These are phyloP conservation scores for Bruguiera gymnorhiza DNA, from an alignment of 345 rosid species.

Conservation along the genomic window DNA sequence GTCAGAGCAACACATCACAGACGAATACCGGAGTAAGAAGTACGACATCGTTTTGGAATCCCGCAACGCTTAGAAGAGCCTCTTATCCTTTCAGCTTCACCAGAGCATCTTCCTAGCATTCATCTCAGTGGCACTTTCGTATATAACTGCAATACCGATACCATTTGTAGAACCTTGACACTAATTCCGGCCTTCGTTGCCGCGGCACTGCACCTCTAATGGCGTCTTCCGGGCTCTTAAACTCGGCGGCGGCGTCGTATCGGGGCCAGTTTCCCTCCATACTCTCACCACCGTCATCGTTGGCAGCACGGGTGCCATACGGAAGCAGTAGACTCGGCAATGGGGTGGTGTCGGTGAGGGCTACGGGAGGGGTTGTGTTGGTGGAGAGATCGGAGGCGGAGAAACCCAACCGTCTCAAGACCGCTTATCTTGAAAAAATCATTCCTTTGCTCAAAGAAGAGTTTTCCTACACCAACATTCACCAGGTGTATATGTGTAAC, in stretches of 20 bases:
- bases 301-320: slow-evolving; percentile 29
- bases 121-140: neutral
- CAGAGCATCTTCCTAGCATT: too few relatives aligned
- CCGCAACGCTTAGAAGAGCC: too few relatives aligned
- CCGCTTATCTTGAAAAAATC: slow-evolving; percentile 71
- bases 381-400: slow-evolving; percentile 83
- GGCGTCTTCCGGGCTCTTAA: slow-evolving; percentile 53
- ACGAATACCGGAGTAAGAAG: too few relatives aligned
- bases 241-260: slow-evolving; percentile 56
- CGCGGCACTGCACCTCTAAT: slow-evolving; percentile 12
- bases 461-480: slow-evolving; percentile 74
- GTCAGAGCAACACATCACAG: too few relatives aligned
- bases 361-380: slow-evolving; percentile 51
- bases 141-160: neutral
- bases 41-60: too few relatives aligned
- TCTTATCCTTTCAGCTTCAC: too few relatives aligned
- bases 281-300: slow-evolving; percentile 33
- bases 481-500: slow-evolving; percentile 53
- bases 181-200: neutral
- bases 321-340: slow-evolving; percentile 27
- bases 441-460: slow-evolving; percentile 79
- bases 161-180: neutral
- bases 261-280: slow-evolving; percentile 41
- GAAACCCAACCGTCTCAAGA: slow-evolving; percentile 59
- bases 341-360: slow-evolving; percentile 46